A percentile compares a stretch with the other conserved stretches of the same genome.
Conservation (phyloP, 345 rosid genomes). For the Lepidium aucheri region DNA sequence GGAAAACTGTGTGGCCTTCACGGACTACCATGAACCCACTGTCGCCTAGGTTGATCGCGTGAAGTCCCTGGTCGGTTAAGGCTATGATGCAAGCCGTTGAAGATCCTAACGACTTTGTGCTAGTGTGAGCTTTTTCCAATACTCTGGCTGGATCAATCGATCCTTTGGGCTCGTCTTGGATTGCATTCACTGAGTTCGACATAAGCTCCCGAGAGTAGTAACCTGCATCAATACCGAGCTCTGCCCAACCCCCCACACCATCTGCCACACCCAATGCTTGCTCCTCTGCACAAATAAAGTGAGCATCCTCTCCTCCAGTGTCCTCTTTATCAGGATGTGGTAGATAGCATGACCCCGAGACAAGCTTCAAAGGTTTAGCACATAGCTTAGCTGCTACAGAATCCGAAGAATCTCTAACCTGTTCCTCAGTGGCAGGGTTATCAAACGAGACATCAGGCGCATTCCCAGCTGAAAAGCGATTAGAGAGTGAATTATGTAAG, state of each 20-base stretch:
- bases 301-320: slow-evolving; percentile 99
- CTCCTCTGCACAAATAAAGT: slow-evolving; percentile 72
- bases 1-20: slow-evolving; percentile 83
- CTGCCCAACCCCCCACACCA: slow-evolving; percentile 99
- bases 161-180: slow-evolving; percentile 82
- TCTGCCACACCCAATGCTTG: slow-evolving; percentile 95
- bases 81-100: slow-evolving; percentile 98
- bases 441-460: slow-evolving; percentile 67
- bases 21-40: slow-evolving; percentile 98
- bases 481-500: slow-evolving; percentile 41
- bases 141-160: slow-evolving; percentile 81
- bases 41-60: slow-evolving; percentile 86
- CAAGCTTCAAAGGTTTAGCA: slow-evolving; percentile 52
- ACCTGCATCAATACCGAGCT: slow-evolving; percentile 82
- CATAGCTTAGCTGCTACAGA: slow-evolving; percentile 35
- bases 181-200: slow-evolving; percentile 77
- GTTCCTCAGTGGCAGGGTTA: slow-evolving; percentile 48
- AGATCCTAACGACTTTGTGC: slow-evolving; percentile 81
- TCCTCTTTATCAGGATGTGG: slow-evolving; percentile 99
- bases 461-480: slow-evolving; percentile 47
- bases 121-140: slow-evolving; percentile 85
- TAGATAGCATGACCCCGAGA: slow-evolving; percentile 83
- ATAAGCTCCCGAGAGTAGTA: slow-evolving; percentile 82
- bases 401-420: slow-evolving; percentile 32
- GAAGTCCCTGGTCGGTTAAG: slow-evolving; percentile 65